phyloP scores from a whole-genome alignment of 306 rosid species.

The Gillenia trifoliata region DNA sequence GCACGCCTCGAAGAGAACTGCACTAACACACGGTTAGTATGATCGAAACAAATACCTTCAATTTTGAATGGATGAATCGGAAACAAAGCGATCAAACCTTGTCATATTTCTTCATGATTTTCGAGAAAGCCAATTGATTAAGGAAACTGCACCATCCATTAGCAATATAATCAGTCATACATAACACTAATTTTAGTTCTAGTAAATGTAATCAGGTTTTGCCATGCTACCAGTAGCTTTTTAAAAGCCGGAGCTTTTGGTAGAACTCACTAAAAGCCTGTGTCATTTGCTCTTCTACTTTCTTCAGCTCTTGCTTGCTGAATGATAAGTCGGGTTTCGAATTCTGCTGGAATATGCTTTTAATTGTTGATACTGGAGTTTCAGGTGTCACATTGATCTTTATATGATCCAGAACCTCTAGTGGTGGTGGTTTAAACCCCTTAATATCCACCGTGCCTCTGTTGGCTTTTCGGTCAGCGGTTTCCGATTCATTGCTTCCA shows the following conservation, averaged over 20 bases:
- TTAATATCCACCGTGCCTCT: neutral
- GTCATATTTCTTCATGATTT: slow-evolving; percentile 87
- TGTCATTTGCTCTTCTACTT: slow-evolving; percentile 49
- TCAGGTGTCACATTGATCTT: slow-evolving; percentile 53
- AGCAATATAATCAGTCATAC: slow-evolving; percentile 1
- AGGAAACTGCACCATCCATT: slow-evolving; percentile 47
- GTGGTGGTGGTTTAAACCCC: slow-evolving; percentile 40
- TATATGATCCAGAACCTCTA: slow-evolving; percentile 51
- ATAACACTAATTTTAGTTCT: neutral
- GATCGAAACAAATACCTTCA: neutral
- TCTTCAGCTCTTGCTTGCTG: slow-evolving; percentile 50
- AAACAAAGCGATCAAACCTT: slow-evolving; percentile 41
- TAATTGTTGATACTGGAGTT: slow-evolving; percentile 52
- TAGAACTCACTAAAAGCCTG: slow-evolving; percentile 57
- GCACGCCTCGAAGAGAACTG: slow-evolving; percentile 58
- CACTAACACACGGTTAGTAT: neutral
- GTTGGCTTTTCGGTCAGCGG: neutral
- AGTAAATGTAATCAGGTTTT: slow-evolving; percentile 3
- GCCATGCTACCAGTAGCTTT: slow-evolving; percentile 51
- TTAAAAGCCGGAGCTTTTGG: slow-evolving; percentile 60
- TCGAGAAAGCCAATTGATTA: slow-evolving; percentile 64
- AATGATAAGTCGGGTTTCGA: slow-evolving; percentile 38
- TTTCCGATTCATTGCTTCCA: slow-evolving; percentile 15
- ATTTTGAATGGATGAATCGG: slow-evolving; percentile 5
- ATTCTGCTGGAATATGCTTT: slow-evolving; percentile 32